phyloP scores from a whole-genome alignment of 768 basidiomycete genomes.

The Xerocomus potaroensis region DNA sequence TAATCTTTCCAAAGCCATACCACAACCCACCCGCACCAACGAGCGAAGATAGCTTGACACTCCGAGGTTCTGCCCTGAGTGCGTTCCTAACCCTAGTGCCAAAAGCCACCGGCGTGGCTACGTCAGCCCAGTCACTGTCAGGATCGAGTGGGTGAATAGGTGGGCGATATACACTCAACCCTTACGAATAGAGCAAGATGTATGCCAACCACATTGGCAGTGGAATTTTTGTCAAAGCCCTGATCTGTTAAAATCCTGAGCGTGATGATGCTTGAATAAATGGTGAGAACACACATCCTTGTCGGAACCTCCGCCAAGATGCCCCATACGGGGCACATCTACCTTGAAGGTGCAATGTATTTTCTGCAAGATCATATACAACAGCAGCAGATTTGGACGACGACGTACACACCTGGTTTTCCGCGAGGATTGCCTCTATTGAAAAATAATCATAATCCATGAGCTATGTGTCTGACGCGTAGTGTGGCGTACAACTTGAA shows the following conservation, averaged over 20 bases:
- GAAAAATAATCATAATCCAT: conserved; percentile 96
- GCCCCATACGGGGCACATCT: conserved; percentile 80
- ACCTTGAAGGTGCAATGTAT: conserved; percentile 91
- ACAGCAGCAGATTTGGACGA: neutral
- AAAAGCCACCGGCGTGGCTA: conserved; percentile 79
- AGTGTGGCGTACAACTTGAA: conserved; percentile 13
- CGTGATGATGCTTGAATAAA: neutral
- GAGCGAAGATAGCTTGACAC: conserved; percentile 75
- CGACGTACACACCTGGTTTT: conserved; percentile 64
- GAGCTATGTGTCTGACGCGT: conserved; percentile 13
- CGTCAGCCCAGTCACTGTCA: conserved; percentile 81
- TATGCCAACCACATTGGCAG: conserved; percentile 92
- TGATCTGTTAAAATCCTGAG: conserved; percentile 51
- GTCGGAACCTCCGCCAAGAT: conserved; percentile 82
- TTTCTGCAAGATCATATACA: conserved; percentile 49
- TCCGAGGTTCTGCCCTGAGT: conserved; percentile 81
- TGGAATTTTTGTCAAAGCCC: conserved; percentile 68
- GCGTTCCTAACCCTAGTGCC: conserved; percentile 76
- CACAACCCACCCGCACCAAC: conserved; percentile 87
- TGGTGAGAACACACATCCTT: conserved; percentile 57
- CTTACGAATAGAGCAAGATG: conserved; percentile 76
- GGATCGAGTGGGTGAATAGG: conserved; percentile 1
- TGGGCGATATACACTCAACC: neutral
- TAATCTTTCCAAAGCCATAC: conserved; percentile 88
- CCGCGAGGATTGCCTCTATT: conserved; percentile 84